These are phyloP conservation scores for Metschnikowia corniflorae DNA, from an alignment of 805 yeast genomes.

Conservation along the genomic window DNA sequence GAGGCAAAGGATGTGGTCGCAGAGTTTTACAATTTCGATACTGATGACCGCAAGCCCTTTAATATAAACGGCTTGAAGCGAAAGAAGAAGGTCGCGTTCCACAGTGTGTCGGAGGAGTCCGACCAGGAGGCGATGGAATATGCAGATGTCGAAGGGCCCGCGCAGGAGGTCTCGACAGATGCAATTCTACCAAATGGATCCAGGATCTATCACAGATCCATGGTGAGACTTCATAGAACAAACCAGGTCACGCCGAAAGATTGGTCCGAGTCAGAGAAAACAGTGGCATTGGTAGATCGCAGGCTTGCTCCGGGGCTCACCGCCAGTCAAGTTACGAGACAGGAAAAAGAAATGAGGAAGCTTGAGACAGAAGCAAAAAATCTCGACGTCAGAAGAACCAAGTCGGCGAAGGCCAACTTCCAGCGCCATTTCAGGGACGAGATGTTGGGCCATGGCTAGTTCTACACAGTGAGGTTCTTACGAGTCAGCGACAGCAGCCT, in stretches of 20 bases:
- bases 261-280: constrained; percentile 63
- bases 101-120: constrained; percentile 17
- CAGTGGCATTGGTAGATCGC: constrained; percentile 75
- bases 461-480: no score
- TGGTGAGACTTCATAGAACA: constrained; percentile 70
- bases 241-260: constrained; percentile 29
- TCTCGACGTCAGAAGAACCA: constrained; percentile 23
- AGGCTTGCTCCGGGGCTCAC: constrained; percentile 40
- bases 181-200: constrained; percentile 64
- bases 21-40: constrained; percentile 37
- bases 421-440: constrained; percentile 63
- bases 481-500: no score
- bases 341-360: constrained; percentile 29
- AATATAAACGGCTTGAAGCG: constrained; percentile 8
- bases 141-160: constrained; percentile 13
- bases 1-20: constrained; percentile 34
- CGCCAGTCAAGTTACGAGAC: constrained; percentile 25
- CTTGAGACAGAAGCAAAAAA: constrained; percentile 24
- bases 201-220: constrained; percentile 76
- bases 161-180: constrained; percentile 23
- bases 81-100: constrained; percentile 27
- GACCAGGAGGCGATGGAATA: constrained; percentile 12
- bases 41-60: constrained; percentile 17
- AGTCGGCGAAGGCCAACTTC: constrained; percentile 27
- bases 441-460: constrained; percentile 39